Evolutionary conservation across 176 grass and related monocot genomes (phyloP).

Genomic region (Zoysia pacifica): DNA sequence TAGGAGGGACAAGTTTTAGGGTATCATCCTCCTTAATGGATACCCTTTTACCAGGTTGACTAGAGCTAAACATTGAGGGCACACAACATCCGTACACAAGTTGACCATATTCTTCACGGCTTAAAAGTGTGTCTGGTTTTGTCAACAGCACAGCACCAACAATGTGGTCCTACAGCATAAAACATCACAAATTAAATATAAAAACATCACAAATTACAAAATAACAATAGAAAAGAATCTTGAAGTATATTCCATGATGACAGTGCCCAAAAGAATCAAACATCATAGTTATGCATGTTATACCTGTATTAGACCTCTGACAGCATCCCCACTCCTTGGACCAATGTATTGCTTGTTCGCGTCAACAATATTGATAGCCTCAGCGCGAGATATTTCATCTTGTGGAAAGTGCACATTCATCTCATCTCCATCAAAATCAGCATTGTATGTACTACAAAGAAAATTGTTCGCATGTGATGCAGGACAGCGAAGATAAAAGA

Average conservation of each 20-base stretch:
- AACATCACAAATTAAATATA: slow-evolving; percentile 2
- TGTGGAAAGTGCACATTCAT: slow-evolving; percentile 98
- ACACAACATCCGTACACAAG: slow-evolving; percentile 75
- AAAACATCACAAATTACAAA: background rate
- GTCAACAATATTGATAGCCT: slow-evolving; percentile 89
- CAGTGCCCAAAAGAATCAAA: background rate
- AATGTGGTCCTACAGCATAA: slow-evolving; percentile 71
- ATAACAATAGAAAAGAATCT: too few relatives aligned
- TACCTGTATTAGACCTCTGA: slow-evolving; percentile 97
- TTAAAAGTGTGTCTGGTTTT: slow-evolving; percentile 72
- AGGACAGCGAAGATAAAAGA: background rate
- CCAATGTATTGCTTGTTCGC: slow-evolving; percentile 96
- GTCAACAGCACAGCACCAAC: slow-evolving; percentile 91
- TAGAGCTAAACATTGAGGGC: slow-evolving; percentile 35
- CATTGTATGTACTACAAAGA: slow-evolving; percentile 92
- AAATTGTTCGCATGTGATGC: background rate
- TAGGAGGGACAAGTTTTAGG: slow-evolving; percentile 60
- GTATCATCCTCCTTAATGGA: slow-evolving; percentile 44
- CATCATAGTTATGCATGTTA: background rate
- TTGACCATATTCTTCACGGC: slow-evolving; percentile 85
- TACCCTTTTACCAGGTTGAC: slow-evolving; percentile 58
- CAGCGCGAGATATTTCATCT: slow-evolving; percentile 97
- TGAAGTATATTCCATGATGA: slow-evolving; percentile 17
- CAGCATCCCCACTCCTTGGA: slow-evolving; percentile 80
- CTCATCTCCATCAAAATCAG: slow-evolving; percentile 99